phyloP scores from a whole-genome alignment of 805 yeast species.

The Cyberlindnera xylosilytica region DNA sequence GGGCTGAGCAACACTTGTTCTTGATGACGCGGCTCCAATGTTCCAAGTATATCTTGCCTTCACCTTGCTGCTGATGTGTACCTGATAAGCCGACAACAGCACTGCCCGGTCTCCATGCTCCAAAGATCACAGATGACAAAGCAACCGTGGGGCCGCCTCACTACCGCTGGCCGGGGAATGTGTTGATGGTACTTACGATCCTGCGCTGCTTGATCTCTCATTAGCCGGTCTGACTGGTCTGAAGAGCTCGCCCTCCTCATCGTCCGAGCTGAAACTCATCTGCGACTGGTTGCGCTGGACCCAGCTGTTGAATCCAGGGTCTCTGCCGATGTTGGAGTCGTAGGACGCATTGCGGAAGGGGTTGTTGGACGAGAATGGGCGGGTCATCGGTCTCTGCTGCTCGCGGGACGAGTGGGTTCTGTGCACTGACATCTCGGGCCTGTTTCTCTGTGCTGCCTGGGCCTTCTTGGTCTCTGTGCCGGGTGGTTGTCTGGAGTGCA shows the following conservation, averaged over 20 bases:
- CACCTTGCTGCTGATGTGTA: too few species aligned
- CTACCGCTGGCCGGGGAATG: too few species aligned
- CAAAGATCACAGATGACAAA: too few species aligned
- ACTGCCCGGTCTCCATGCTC: too few species aligned
- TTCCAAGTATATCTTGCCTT: too few species aligned
- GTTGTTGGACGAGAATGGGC: constrained; percentile 59
- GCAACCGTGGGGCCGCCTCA: too few species aligned
- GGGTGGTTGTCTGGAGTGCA: too few species aligned
- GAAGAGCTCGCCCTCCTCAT: constrained; percentile 29
- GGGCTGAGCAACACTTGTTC: too few species aligned
- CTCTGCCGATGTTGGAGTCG: constrained; percentile 29
- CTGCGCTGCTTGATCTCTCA: constrained; percentile 16
- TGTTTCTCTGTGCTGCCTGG: too few species aligned
- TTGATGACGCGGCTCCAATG: too few species aligned
- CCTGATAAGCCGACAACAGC: too few species aligned
- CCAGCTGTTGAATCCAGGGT: constrained; percentile 56
- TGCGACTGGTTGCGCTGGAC: constrained; percentile 41
- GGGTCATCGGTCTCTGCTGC: constrained; percentile 11
- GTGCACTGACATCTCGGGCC: constrained; percentile 17
- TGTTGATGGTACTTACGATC: constrained; percentile 11
- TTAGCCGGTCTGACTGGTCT: constrained; percentile 25
- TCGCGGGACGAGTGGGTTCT: constrained; percentile 15
- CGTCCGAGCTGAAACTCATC: constrained; percentile 42
- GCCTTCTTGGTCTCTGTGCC: too few species aligned
- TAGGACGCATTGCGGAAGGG: constrained; percentile 59